phyloP scores from a whole-genome alignment of 345 rosid genomes.

The Combretum micranthum region DNA sequence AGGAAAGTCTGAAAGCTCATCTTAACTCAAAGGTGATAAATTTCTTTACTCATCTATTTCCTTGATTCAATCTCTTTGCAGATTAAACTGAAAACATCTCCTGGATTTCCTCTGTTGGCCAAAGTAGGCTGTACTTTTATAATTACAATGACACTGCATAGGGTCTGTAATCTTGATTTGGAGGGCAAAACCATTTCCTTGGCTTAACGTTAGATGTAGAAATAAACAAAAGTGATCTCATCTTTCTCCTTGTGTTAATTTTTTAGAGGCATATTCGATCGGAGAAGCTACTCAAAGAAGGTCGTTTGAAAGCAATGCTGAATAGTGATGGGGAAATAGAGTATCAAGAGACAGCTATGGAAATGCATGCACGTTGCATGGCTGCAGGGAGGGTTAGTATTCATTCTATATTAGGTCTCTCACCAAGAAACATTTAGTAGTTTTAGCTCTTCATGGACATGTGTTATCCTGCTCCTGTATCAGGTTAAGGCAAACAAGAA shows the following conservation, averaged over 20 bases:
- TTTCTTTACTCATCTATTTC: background rate
- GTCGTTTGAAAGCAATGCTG: conserved; percentile 52
- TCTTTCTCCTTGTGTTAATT: no score
- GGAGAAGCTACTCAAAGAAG: conserved; percentile 55
- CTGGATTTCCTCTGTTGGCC: background rate
- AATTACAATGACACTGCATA: no score
- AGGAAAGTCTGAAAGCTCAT: conserved; percentile 57
- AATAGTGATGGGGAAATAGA: conserved; percentile 62
- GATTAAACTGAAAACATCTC: background rate
- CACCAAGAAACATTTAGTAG: background rate
- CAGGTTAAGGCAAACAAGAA: conserved; percentile 27
- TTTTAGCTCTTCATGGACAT: background rate
- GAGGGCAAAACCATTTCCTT: no score
- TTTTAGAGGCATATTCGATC: conserved; percentile 61
- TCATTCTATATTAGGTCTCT: background rate
- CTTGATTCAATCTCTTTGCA: background rate
- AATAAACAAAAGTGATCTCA: no score
- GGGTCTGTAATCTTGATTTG: no score
- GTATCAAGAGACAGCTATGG: conserved; percentile 55
- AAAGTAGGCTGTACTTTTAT: no score
- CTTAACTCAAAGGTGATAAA: conserved; percentile 66
- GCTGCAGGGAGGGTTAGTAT: conserved; percentile 37
- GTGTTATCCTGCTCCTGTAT: background rate
- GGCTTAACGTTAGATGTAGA: no score
- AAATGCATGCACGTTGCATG: conserved; percentile 41